phyloP scores from a whole-genome alignment of 805 yeast species.

The Sugiyamaella americana region DNA sequence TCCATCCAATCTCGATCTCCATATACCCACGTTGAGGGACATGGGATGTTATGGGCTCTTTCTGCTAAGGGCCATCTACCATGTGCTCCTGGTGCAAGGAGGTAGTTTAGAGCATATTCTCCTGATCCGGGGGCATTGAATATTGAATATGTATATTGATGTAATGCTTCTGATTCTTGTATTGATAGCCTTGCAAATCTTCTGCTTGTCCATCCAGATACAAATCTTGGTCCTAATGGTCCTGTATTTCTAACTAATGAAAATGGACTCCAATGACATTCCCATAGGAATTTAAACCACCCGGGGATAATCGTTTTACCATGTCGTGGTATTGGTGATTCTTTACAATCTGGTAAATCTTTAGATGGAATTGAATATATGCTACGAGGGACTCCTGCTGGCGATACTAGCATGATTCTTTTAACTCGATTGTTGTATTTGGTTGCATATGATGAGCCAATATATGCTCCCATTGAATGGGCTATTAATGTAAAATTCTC shows the following conservation, averaged over 20 bases:
- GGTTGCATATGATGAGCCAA: conserved; percentile 63
- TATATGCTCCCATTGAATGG: conserved; percentile 88
- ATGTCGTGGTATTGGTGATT: conserved; percentile 11
- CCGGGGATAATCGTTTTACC: conserved; percentile 45
- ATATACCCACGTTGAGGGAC: conserved; percentile 75
- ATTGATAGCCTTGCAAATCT: conserved; percentile 57
- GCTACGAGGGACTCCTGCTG: conserved; percentile 68
- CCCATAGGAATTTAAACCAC: conserved; percentile 83
- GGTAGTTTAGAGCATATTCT: conserved; percentile 79
- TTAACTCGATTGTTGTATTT: conserved; percentile 53
- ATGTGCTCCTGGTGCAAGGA: conserved; percentile 85
- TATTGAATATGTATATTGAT: conserved; percentile 73
- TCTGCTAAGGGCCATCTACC: conserved; percentile 68
- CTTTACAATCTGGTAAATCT: conserved; percentile 12
- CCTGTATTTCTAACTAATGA: conserved; percentile 69
- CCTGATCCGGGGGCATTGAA: conserved; percentile 89
- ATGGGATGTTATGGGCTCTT: conserved; percentile 45
- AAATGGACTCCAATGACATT: conserved; percentile 80
- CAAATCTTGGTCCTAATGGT: conserved; percentile 75
- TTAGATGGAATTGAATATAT: conserved; percentile 32
- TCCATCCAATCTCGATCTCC: conserved; percentile 77
- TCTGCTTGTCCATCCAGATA: conserved; percentile 84
- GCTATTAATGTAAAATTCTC: conserved; percentile 57
- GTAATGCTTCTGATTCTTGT: conserved; percentile 50
- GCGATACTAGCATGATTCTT: conserved; percentile 73